Base-by-base conservation (phyloP, 306 rosid genomes). In the Oxytropis ochrocephala region DNA sequence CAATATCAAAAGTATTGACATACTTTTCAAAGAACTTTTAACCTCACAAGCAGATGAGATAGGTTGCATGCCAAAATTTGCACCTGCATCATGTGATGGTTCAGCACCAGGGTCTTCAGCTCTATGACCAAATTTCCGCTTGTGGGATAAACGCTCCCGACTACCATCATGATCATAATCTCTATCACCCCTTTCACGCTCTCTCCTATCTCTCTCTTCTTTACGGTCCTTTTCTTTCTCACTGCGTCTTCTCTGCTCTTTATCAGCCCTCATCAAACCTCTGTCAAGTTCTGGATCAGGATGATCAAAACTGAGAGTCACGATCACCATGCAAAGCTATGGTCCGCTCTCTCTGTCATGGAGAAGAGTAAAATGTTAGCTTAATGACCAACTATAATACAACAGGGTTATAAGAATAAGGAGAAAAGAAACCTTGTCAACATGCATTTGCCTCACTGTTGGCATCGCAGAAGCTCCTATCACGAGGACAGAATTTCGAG, bases 191-290 rank as follows among this genome's bases (percentile, higher is more conserved):
- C 70, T 75, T 7, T 84, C 95, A 36, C 55, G 68, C 14, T 85
- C 90, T 84, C 87, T 84, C 79, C 85, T 85, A 11, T 88, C 82
- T 73, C 73, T 77, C 43, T 77, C 98, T 39, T 94, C 98, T 75
- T 88, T 86, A 60, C 78, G 70, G 29, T 91, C 99, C 74, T 84
- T 92, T 70, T 92, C 98, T 79, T 88, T 95, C 59, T 91, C 99
- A 12, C 21, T 48, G 35, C 79, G 91, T 77, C 89, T 87, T 62
- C 86, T 82, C 67, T 87, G 95, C 72, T 94, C 97, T 81, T 89
- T 94, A 55, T 88, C 97, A 8, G 61, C 35, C 76, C 84, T 94
- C 79, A 83, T 69, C 72, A 85, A 74, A 64, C 83, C 59, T 76
- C 86, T 85, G 75, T 85, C 99, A 73, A 80, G 88, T 69, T 94